Conservation (phyloP, 23 red algal species). For the Cyanidioschyzon merolae region DNA sequence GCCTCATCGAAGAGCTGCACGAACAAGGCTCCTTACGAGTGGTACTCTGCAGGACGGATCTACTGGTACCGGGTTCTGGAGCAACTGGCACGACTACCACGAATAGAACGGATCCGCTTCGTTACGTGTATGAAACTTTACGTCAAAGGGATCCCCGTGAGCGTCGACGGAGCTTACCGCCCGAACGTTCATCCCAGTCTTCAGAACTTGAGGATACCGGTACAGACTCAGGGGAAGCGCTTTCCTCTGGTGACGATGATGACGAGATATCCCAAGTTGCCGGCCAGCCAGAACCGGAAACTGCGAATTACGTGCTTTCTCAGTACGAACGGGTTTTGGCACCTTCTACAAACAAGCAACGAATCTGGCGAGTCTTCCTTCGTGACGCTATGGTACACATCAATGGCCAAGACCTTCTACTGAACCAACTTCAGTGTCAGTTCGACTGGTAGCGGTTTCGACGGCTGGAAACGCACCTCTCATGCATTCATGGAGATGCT, state of each 20-base stretch:
- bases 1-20: not conserved
- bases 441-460: not conserved
- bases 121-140: not conserved
- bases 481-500: too few species aligned
- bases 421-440: conserved; percentile 2
- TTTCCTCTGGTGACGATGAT: not conserved
- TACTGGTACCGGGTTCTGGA: not conserved
- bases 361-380: conserved; percentile 6
- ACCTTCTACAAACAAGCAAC: conserved; percentile 12
- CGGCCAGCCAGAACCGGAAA: not conserved
- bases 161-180: not conserved
- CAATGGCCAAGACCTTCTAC: conserved; percentile 12
- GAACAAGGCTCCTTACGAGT: not conserved
- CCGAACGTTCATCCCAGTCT: not conserved
- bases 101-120: not conserved
- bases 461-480: too few species aligned
- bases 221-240: not conserved
- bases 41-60: not conserved
- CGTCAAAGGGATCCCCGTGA: not conserved
- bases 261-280: conserved; percentile 1
- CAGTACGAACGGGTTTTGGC: conserved; percentile 15
- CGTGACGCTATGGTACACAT: conserved; percentile 9
- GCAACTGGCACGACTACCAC: not conserved
- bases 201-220: not conserved
- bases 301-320: conserved; percentile 1